Evolutionary conservation across 2,329 filamentous ascomycete genomes (phyloP).

Genomic region (Pyrenophora graminea): DNA sequence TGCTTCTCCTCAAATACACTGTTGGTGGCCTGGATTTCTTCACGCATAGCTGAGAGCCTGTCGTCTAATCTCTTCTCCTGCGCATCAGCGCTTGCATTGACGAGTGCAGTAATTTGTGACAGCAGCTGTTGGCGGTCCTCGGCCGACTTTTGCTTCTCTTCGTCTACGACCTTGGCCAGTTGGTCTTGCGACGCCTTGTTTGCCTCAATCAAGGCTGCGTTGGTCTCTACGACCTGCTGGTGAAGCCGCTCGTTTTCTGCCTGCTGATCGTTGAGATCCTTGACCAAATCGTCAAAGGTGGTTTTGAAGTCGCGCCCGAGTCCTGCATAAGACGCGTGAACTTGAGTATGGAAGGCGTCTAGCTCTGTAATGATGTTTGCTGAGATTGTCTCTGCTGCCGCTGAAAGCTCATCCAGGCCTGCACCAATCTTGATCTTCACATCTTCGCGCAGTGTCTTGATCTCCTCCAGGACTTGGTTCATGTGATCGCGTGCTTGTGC

Average conservation of each 20-base stretch:
- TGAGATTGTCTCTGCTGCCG: slow-evolving; percentile 84
- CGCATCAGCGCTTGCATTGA: slow-evolving; percentile 72
- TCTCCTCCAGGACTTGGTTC: slow-evolving; percentile 89
- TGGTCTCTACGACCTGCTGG: slow-evolving; percentile 71
- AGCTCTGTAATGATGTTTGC: slow-evolving; percentile 87
- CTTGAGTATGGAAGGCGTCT: slow-evolving; percentile 75
- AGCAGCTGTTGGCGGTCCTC: slow-evolving; percentile 76
- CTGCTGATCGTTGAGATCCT: slow-evolving; percentile 75
- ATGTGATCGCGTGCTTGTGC: slow-evolving; percentile 77
- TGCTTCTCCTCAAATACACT: slow-evolving; percentile 68
- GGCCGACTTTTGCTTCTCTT: slow-evolving; percentile 74
- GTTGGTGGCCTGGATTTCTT: slow-evolving; percentile 67
- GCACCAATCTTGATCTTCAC: slow-evolving; percentile 86
- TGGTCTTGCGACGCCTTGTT: slow-evolving; percentile 68
- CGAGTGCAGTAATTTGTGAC: slow-evolving; percentile 74
- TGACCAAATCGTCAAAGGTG: slow-evolving; percentile 80
- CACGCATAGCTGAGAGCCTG: slow-evolving; percentile 65
- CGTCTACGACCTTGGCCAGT: slow-evolving; percentile 71
- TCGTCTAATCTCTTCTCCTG: slow-evolving; percentile 73
- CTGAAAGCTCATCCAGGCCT: slow-evolving; percentile 80
- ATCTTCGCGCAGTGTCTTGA: slow-evolving; percentile 83
- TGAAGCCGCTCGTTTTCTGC: slow-evolving; percentile 74
- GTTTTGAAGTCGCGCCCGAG: slow-evolving; percentile 85
- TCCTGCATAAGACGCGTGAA: slow-evolving; percentile 81
- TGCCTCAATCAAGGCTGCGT: slow-evolving; percentile 68